Evolutionary conservation across 1,284 basidiomycete species (phyloP), one percentile per base, ranked within the genome.

Genomic region (Naganishia sp.): DNA sequence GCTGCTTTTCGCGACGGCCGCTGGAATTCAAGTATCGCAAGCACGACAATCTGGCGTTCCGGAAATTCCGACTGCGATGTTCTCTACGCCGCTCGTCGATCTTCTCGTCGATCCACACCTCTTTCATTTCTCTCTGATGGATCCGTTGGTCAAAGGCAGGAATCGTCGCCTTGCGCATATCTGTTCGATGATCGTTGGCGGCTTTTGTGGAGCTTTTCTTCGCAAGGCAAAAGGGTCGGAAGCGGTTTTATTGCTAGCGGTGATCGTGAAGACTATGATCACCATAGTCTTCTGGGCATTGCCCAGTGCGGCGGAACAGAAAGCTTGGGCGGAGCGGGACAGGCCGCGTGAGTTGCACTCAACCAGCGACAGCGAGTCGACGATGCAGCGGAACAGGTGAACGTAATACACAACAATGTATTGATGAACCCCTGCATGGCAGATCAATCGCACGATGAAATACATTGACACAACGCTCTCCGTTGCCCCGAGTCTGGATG

Each of bases 81-180:
- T 66, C 66, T 78, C 77, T 1, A 73, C 72, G 2, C 71, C 74
- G 2, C 74, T 77, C 55, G 77, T 79, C 56, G 78, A 80, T 65
- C 72, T 79, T 23, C 72, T 80, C 23, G 67, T 75, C 7, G 77
- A 78, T 61, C 72, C 73, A 50, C 72, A 77, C 49, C 69, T 79
- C 18, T 78, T 79, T 48, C 63, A 76, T 49, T n/a, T 52, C 3
- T 53, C 49, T 23, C 23, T 63, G 9, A 25, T 15, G 5, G 60
- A 63, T 23, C 43, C 49, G 6, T 43, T 33, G 7, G 60, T 63
- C 48, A 44, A 23, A 39, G 68, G 71, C 5, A 71, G 78, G 52
- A 79, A 79, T 65, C 61, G 76, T 39, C 59, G 77, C 43, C 23
- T 75, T 18, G 63, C 63, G 18, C 78, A 78, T 66, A 70, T 78